Evolutionary conservation across 805 yeast species (phyloP).

Genomic region (Saturnispora ahearnii): DNA sequence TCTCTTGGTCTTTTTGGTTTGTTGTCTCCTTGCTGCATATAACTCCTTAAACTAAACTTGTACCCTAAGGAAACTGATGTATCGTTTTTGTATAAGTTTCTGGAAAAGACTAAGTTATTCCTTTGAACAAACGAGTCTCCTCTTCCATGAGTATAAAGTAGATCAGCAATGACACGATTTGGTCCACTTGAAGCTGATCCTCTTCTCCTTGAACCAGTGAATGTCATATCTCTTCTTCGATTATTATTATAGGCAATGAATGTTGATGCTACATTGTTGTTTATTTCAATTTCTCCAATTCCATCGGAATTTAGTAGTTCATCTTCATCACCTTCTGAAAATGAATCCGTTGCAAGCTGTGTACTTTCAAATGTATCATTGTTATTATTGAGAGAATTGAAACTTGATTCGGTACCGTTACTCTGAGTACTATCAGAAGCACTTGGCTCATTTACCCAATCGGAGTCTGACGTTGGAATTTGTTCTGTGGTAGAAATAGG

Average conservation of each 20-base stretch:
- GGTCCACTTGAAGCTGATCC: slow-evolving; percentile 24
- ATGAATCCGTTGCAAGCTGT: not conserved
- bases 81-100: slow-evolving; percentile 22
- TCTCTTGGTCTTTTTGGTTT: not conserved
- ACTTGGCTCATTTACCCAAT: not conserved
- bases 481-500: not conserved
- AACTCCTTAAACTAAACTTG: not conserved
- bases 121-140: slow-evolving; percentile 22
- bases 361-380: not conserved
- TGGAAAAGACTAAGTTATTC: slow-evolving; percentile 20
- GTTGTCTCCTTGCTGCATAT: not conserved
- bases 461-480: not conserved
- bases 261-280: slow-evolving; percentile 18
- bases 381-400: not conserved
- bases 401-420: not conserved
- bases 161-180: slow-evolving; percentile 23
- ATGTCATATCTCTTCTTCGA: slow-evolving; percentile 12
- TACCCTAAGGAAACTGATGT: slow-evolving; percentile 4
- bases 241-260: slow-evolving; percentile 3
- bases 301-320: not conserved
- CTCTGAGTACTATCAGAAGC: not conserved
- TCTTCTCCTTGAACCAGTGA: slow-evolving; percentile 14
- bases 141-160: slow-evolving; percentile 17
- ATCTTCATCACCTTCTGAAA: slow-evolving; percentile 14
- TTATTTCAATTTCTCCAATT: slow-evolving; percentile 7